Evolutionary conservation across 768 basidiomycete species (phyloP), one percentile per base, ranked within the genome.

Genomic region (Punctularia strigosozonata): DNA sequence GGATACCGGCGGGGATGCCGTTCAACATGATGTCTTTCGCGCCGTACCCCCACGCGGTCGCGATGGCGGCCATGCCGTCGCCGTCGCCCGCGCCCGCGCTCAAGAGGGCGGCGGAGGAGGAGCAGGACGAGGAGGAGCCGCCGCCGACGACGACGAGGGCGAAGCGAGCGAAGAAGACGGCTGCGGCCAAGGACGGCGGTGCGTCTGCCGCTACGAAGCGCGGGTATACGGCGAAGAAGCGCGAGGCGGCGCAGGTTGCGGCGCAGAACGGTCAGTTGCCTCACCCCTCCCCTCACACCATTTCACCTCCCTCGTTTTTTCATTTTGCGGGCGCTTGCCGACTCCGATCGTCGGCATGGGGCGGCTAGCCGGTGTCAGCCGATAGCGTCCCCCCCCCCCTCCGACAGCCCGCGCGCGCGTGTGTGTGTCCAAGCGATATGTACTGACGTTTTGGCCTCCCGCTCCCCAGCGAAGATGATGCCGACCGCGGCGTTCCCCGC

Each of bases 181-280:
- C 57, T 15, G 41, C 58, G 5, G 37, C 44, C 0, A 63, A 62
- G 12, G 54, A 55, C 23, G 55, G 56, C 44, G 55, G 58, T 60
- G 37, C 30, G 58, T 46, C 46, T 40, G 52, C 44, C 13, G 45
- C 71, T 32, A 73, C 76, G 26, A 77, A 75, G 59, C 75, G 80
- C 47, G 80, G 78, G 31, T 78, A 77, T 48, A 80, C 69, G 44
- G 62, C 75, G 38, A 82, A 78, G 64, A 84, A 81, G 58, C 77
- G 81, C 42, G 81, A 84, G 41, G 75, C 76, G 19, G 77, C 75
- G 2, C 71, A 75, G 48, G 73, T 74, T 49, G 68, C 71, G 22
- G 73, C 74, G 31, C 71, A 77, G 52, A 77, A 74, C 49, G 77
- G 81, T 83, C 50, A 42, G 64, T 41, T 33, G 24, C 37, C 36